Conservation (phyloP, 305 asterid species). For the Coffea humblotiana region DNA sequence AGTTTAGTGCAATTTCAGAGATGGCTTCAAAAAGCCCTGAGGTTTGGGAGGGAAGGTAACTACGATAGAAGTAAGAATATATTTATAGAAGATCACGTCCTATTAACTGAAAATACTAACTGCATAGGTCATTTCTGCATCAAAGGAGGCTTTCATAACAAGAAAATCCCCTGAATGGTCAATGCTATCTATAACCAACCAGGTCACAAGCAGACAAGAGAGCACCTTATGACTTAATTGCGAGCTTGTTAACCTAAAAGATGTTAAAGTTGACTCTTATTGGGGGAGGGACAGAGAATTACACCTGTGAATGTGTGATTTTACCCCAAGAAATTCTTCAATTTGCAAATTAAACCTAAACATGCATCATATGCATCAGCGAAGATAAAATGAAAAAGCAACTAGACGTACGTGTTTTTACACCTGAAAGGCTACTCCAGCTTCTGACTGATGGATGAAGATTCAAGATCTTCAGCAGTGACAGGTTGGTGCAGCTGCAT, state of each 20-base stretch:
- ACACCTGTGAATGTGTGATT: background rate
- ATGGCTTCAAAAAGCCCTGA: background rate
- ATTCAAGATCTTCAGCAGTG: slow-evolving; percentile 10
- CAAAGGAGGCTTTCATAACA: too few relatives aligned
- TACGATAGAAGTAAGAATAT: background rate
- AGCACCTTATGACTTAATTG: background rate
- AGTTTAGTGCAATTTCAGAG: too few relatives aligned
- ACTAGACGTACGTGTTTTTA: background rate
- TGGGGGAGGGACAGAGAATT: background rate
- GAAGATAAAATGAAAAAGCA: background rate
- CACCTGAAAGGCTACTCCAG: background rate
- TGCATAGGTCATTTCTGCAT: too few relatives aligned
- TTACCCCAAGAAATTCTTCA: background rate
- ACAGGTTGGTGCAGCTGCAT: slow-evolving; percentile 17
- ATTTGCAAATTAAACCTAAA: background rate
- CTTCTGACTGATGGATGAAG: slow-evolving; percentile 1
- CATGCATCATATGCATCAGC: background rate
- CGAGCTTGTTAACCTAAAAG: too few relatives aligned
- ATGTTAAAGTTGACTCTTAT: background rate
- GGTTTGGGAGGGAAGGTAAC: background rate
- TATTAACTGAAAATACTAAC: too few relatives aligned
- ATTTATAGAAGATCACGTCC: too few relatives aligned
- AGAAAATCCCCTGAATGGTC: too few relatives aligned
- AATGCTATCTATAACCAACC: too few relatives aligned
- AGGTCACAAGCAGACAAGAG: background rate